Evolutionary conservation across 1,284 basidiomycete genomes (phyloP).

Genomic region (Tremellales sp.): DNA sequence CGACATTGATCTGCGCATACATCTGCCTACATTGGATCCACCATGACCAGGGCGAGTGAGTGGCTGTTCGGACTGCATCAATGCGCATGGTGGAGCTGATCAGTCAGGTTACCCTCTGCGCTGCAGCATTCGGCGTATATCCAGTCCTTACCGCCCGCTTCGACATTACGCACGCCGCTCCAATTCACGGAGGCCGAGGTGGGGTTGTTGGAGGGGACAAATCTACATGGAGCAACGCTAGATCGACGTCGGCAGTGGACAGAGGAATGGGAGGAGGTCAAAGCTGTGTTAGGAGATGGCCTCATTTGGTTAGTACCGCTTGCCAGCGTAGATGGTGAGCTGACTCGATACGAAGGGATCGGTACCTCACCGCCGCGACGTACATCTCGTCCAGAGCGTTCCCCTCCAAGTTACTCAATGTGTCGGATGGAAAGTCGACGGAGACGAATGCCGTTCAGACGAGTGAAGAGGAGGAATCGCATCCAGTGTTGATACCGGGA

Average conservation of each 20-base stretch:
- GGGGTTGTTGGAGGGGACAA: slow-evolving; percentile 65
- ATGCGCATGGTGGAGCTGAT: slow-evolving; percentile 2
- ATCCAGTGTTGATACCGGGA: slow-evolving; percentile 77
- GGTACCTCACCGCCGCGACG: slow-evolving; percentile 65
- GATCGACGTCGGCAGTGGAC: slow-evolving; percentile 61
- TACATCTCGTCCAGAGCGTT: slow-evolving; percentile 83
- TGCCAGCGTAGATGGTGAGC: background rate
- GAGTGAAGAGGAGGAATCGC: slow-evolving; percentile 49
- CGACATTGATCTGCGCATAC: slow-evolving; percentile 68
- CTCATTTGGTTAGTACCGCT: slow-evolving; percentile 62
- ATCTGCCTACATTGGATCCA: slow-evolving; percentile 66
- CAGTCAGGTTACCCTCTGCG: slow-evolving; percentile 16
- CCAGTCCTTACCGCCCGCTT: slow-evolving; percentile 58
- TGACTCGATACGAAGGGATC: slow-evolving; percentile 56
- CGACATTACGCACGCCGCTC: slow-evolving; percentile 66
- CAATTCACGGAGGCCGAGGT: slow-evolving; percentile 65
- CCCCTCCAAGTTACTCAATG: slow-evolving; percentile 69
- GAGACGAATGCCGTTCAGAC: slow-evolving; percentile 15
- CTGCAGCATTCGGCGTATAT: slow-evolving; percentile 60
- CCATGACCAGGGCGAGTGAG: slow-evolving; percentile 10
- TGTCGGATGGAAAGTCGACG: slow-evolving; percentile 25
- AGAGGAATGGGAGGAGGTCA: slow-evolving; percentile 55
- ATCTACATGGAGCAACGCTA: slow-evolving; percentile 66
- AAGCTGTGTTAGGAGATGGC: slow-evolving; percentile 51
- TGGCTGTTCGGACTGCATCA: slow-evolving; percentile 26